Evolutionary conservation across 164 flowering plant genomes (phyloP).

Genomic region (Liquidambar formosana): DNA sequence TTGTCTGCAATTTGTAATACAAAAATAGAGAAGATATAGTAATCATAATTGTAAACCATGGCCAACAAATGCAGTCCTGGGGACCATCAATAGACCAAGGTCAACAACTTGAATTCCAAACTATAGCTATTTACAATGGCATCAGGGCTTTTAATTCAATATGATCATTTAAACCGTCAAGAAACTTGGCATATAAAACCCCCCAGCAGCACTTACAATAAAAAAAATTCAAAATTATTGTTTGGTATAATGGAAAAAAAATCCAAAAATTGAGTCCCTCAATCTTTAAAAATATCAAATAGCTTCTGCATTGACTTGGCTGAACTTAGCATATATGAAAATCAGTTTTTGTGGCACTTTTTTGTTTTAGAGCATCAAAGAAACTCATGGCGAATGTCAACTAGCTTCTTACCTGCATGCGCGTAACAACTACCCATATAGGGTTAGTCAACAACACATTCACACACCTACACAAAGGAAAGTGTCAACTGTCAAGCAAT

Average conservation of each 20-base stretch:
- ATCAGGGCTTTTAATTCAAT: not conserved
- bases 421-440: conserved; percentile 95
- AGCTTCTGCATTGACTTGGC: not conserved
- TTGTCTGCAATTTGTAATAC: not conserved
- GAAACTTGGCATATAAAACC: too few relatives aligned
- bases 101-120: not conserved
- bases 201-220: too few relatives aligned
- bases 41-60: too few relatives aligned
- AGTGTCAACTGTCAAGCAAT: not conserved
- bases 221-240: too few relatives aligned
- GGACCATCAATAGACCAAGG: not conserved
- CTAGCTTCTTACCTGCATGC: conserved; percentile 78
- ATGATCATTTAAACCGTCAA: not conserved
- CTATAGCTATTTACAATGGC: not conserved
- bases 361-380: not conserved
- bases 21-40: too few relatives aligned
- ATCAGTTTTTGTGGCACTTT: not conserved
- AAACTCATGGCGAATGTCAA: not conserved
- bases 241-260: too few relatives aligned
- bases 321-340: too few relatives aligned
- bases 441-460: conserved; percentile 95
- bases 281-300: not conserved
- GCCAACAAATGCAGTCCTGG: not conserved
- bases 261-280: not conserved
- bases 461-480: conserved; percentile 61